Percentiles rank a stretch among this genome's conserved stretches.
These are phyloP conservation scores for Cydonia oblonga DNA, from an alignment of 331 rosid species.

Conservation along the genomic window DNA sequence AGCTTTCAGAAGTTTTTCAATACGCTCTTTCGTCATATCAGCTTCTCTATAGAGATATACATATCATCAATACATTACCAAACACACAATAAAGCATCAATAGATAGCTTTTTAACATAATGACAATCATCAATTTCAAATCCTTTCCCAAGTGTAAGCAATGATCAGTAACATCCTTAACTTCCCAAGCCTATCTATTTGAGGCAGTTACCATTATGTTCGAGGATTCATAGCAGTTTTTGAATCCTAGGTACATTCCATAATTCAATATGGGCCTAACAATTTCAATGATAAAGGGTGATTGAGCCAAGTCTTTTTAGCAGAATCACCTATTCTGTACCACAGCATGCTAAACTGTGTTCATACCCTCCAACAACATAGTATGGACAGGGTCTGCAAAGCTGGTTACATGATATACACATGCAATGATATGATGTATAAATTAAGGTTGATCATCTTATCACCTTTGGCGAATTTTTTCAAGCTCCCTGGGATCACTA, in stretches of 20 bases:
- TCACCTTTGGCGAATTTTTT: conserved; percentile 93
- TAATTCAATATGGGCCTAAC: background rate
- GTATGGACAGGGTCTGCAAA: background rate
- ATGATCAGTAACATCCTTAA: background rate
- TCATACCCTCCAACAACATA: background rate
- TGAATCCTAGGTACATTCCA: background rate
- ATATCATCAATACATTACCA: background rate
- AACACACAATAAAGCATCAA: background rate
- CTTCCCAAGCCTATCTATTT: background rate
- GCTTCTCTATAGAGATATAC: conserved; percentile 53
- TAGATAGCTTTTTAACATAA: background rate
- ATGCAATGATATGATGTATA: background rate
- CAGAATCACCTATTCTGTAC: background rate
- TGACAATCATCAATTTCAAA: background rate
- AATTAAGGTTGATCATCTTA: background rate
- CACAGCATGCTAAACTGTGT: background rate
- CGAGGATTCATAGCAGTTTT: background rate
- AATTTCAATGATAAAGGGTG: background rate
- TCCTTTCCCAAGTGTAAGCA: background rate
- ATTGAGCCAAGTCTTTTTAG: background rate
- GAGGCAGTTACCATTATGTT: background rate
- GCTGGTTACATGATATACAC: background rate
- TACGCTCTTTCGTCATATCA: conserved; percentile 93
- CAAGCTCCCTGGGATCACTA: conserved; percentile 87
- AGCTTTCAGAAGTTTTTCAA: conserved; percentile 76